Evolutionary conservation across 345 rosid species (phyloP).

Genomic region (Salix caprea): DNA sequence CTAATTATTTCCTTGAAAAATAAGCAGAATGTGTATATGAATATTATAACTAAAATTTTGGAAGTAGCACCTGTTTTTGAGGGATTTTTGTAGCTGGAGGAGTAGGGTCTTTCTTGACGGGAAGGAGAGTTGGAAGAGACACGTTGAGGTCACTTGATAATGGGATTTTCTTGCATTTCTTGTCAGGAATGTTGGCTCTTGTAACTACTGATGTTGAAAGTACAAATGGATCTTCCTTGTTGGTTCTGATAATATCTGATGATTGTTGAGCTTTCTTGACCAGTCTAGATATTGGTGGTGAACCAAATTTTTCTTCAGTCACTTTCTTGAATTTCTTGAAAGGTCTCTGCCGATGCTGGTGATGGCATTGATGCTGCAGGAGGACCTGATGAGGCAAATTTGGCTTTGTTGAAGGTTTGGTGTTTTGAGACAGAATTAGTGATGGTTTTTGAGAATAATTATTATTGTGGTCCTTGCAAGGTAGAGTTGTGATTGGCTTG

Average conservation of each 20-base stretch:
- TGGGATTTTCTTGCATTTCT: slow-evolving; percentile 54
- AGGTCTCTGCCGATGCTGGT: slow-evolving; percentile 3
- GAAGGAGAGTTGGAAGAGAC: slow-evolving; percentile 30
- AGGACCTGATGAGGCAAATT: not conserved
- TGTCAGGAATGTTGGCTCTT: slow-evolving; percentile 44
- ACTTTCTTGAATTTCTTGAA: slow-evolving; percentile 30
- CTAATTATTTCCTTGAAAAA: not conserved
- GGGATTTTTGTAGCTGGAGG: slow-evolving; percentile 51
- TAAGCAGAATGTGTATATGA: not conserved
- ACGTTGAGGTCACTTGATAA: slow-evolving; percentile 41
- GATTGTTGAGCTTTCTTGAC: slow-evolving; percentile 42
- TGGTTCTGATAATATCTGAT: slow-evolving; percentile 36
- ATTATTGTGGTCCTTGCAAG: slow-evolving; percentile 15
- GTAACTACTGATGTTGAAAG: slow-evolving; percentile 34
- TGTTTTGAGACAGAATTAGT: not conserved
- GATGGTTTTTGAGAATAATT: slow-evolving; percentile 15
- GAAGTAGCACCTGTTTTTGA: slow-evolving; percentile 48
- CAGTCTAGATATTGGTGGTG: slow-evolving; percentile 5
- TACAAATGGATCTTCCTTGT: slow-evolving; percentile 64
- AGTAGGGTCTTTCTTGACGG: slow-evolving; percentile 67
- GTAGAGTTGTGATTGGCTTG: slow-evolving; percentile 12
- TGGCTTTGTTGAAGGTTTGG: slow-evolving; percentile 12
- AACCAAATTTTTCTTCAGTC: slow-evolving; percentile 12
- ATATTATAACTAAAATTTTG: not conserved
- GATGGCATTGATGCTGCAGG: not conserved